A percentile compares a stretch with the other conserved stretches of the same genome.
Evolutionary conservation across 306 rosid genomes (phyloP).

Genomic region (Senna tora): DNA sequence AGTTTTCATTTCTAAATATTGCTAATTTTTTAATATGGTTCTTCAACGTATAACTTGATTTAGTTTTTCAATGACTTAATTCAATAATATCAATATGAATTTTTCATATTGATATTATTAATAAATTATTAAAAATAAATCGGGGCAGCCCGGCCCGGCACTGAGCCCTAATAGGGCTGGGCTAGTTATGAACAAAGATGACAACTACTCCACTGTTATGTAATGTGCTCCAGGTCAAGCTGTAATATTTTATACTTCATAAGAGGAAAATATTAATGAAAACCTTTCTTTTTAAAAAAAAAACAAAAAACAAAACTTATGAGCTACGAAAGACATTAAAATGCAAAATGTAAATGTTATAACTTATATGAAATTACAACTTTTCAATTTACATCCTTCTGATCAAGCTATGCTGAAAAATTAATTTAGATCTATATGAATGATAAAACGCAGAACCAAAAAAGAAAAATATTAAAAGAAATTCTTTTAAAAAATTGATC

Average conservation of each 20-base stretch:
- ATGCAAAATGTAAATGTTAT: slow-evolving; percentile 29
- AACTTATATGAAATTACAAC: slow-evolving; percentile 54
- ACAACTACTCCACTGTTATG: no score
- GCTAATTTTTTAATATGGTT: no score
- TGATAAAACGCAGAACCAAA: slow-evolving; percentile 32
- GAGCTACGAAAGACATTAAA: slow-evolving; percentile 10
- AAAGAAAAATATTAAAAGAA: slow-evolving; percentile 32
- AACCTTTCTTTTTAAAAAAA: not conserved
- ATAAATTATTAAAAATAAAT: no score
- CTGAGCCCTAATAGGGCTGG: no score
- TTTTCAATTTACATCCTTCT: slow-evolving; percentile 62
- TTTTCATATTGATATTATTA: no score
- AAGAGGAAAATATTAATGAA: not conserved
- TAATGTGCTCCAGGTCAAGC: slow-evolving; percentile 24
- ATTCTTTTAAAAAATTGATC: slow-evolving; percentile 47
- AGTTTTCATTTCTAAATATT: no score
- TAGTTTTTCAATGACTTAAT: no score
- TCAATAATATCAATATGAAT: no score
- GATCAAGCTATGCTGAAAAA: slow-evolving; percentile 54
- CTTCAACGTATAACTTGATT: no score
- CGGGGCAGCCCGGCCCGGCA: no score
- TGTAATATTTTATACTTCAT: slow-evolving; percentile 7
- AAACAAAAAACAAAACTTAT: slow-evolving; percentile 35
- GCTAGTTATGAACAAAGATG: no score
- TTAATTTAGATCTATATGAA: slow-evolving; percentile 60